These are phyloP conservation scores for Bromus sterilis DNA, from an alignment of 176 grass and related monocot genomes.

Conservation along the genomic window DNA sequence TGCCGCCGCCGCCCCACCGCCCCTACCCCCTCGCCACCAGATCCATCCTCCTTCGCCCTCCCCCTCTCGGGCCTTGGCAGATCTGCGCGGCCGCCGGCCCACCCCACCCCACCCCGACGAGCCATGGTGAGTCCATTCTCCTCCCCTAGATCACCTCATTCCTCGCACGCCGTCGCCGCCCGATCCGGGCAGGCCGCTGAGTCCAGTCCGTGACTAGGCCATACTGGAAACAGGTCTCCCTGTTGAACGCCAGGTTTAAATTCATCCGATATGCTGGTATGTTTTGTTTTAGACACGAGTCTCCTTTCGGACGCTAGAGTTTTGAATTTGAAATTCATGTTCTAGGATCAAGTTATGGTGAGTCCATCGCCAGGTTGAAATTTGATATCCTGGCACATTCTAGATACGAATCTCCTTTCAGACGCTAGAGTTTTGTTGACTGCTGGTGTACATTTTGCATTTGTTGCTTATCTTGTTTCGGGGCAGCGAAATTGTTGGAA, in stretches of 20 bases:
- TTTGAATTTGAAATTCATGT: no score
- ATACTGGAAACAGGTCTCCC: not conserved
- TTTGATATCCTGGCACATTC: no score
- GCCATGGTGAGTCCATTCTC: not conserved
- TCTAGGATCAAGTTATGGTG: no score
- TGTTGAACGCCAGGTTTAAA: not conserved
- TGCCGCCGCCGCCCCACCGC: not conserved
- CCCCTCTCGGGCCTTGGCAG: not conserved
- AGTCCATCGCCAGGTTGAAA: no score
- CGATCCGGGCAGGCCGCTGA: not conserved
- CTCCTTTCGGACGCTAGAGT: not conserved
- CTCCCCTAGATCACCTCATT: not conserved
- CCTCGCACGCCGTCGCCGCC: not conserved
- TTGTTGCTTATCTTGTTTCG: not conserved
- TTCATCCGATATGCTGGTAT: not conserved
- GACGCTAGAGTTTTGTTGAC: not conserved
- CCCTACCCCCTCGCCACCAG: not conserved
- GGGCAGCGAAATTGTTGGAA: not conserved
- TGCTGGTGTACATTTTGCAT: not conserved
- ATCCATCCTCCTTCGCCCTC: not conserved
- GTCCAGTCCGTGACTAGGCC: not conserved
- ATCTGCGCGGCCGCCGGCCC: not conserved
- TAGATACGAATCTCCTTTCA: not conserved
- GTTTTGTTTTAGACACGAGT: not conserved
- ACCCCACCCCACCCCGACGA: not conserved